Conservation (phyloP, 2,329 filamentous ascomycete genomes). For the Cladosporium sp. region DNA sequence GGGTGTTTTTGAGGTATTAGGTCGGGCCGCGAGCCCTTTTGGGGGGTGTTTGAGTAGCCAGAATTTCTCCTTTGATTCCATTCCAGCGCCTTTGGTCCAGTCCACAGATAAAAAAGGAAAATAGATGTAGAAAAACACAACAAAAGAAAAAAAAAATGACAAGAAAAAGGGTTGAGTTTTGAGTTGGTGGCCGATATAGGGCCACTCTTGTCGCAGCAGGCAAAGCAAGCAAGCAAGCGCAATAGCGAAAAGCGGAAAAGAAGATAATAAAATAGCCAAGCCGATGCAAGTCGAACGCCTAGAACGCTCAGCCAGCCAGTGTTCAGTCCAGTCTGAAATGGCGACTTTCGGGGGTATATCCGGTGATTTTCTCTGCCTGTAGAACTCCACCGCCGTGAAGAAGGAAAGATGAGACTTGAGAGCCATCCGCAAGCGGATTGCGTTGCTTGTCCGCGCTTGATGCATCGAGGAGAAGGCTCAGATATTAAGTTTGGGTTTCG, state of each 20-base stretch:
- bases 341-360: slow-evolving; percentile 13
- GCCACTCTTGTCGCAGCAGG: slow-evolving; percentile 1
- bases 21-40: no score
- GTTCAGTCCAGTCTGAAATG: slow-evolving; percentile 7
- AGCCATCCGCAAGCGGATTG: slow-evolving; percentile 4
- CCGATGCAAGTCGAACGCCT: slow-evolving; percentile 12
- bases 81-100: background rate
- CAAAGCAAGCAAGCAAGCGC: background rate
- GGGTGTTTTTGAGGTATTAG: no score
- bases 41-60: no score
- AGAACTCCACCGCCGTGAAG: slow-evolving; percentile 12
- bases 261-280: slow-evolving; percentile 11
- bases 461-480: background rate
- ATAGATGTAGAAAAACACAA: no score
- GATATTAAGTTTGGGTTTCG: background rate
- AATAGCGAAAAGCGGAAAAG: no score
- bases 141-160: no score
- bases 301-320: slow-evolving; percentile 10
- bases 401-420: slow-evolving; percentile 12
- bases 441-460: slow-evolving; percentile 8
- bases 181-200: background rate
- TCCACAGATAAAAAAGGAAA: background rate
- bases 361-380: slow-evolving; percentile 11
- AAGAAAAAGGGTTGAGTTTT: background rate
- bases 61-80: no score